Evolutionary conservation across 257 asterid genomes (phyloP).

Genomic region (Thymus mandschuricus): DNA sequence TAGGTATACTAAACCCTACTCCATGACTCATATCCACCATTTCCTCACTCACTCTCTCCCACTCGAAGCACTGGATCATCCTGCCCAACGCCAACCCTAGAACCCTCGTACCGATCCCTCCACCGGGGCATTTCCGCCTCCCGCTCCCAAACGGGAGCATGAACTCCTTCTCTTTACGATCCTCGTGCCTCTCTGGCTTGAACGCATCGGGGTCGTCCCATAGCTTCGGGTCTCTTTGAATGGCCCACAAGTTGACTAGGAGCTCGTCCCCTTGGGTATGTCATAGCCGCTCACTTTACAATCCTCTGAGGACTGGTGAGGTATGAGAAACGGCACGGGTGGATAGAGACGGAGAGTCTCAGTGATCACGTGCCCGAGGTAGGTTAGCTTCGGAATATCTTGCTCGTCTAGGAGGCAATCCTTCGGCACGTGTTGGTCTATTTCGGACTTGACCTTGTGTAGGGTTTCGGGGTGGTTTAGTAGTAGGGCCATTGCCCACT

Average conservation of each 20-base stretch:
- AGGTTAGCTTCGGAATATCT: conserved; percentile 33
- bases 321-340: conserved; percentile 33
- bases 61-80: conserved; percentile 34
- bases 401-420: conserved; percentile 33
- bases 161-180: conserved; percentile 4
- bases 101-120: conserved; percentile 36
- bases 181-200: conserved; percentile 37
- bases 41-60: conserved; percentile 37
- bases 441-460: conserved; percentile 33
- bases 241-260: conserved; percentile 43
- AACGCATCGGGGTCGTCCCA: conserved; percentile 40
- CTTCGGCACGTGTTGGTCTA: conserved; percentile 27
- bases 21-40: conserved; percentile 40
- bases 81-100: conserved; percentile 41
- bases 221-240: conserved; percentile 38
- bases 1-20: conserved; percentile 37
- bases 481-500: conserved; percentile 54
- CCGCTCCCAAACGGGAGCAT: conserved; percentile 40
- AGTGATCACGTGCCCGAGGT: conserved; percentile 30
- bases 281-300: conserved; percentile 32
- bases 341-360: conserved; percentile 39
- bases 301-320: conserved; percentile 34
- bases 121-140: conserved; percentile 41
- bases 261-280: conserved; percentile 37
- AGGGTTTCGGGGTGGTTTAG: conserved; percentile 43